phyloP scores from a whole-genome alignment of 495 filamentous ascomycete genomes.

The Tuber calosporum region DNA sequence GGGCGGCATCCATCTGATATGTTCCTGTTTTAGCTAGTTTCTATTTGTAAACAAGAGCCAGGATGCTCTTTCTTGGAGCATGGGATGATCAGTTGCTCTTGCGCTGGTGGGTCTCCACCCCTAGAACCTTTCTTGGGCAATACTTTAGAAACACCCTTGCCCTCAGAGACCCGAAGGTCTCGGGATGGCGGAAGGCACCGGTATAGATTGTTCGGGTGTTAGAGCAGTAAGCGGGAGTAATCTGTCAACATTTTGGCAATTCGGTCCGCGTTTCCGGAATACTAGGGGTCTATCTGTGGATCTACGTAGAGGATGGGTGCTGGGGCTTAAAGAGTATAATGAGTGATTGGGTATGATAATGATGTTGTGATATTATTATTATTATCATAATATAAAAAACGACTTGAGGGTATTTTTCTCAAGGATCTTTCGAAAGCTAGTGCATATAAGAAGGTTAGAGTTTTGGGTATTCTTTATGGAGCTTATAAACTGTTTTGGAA shows the following conservation, averaged over 20 bases:
- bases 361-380: too few relatives aligned
- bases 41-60: neutral
- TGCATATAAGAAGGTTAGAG: too few relatives aligned
- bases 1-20: neutral
- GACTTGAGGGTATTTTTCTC: too few relatives aligned
- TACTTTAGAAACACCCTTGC: neutral
- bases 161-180: too few relatives aligned
- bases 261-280: neutral
- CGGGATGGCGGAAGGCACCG: too few relatives aligned
- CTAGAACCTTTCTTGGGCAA: neutral
- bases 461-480: too few relatives aligned
- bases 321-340: neutral
- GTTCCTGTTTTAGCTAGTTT: neutral
- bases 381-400: too few relatives aligned
- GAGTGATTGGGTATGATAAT: neutral
- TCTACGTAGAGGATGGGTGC: neutral
- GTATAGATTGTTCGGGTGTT: too few relatives aligned
- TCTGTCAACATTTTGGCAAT: too few relatives aligned
- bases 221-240: too few relatives aligned
- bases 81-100: neutral
- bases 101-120: neutral
- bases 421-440: too few relatives aligned
- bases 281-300: neutral
- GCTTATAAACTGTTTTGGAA: too few relatives aligned
- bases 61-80: neutral